A percentile compares a stretch with the other conserved stretches of the same genome.
Evolutionary conservation across 805 yeast species (phyloP).

Genomic region (Kodamaea fukazawae): DNA sequence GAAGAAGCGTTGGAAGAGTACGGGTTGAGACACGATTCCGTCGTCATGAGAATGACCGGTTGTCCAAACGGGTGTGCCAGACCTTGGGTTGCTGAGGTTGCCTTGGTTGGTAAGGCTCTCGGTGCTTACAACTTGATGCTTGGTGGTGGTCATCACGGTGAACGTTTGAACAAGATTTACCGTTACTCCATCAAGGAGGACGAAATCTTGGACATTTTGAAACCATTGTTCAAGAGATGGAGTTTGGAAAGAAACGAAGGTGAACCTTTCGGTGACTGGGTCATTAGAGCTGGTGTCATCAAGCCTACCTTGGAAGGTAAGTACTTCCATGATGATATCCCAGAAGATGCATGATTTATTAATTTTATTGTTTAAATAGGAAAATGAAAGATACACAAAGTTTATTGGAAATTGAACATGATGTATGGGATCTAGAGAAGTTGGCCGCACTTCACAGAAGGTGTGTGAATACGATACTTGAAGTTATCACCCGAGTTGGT

Average conservation of each 20-base stretch:
- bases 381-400: background rate
- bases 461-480: no score
- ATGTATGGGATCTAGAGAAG: background rate
- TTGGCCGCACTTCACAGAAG: background rate
- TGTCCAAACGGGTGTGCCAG: slow-evolving; percentile 99
- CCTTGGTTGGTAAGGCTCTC: slow-evolving; percentile 90
- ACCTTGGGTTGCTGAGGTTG: slow-evolving; percentile 97
- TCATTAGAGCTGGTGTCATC: slow-evolving; percentile 82
- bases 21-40: slow-evolving; percentile 90
- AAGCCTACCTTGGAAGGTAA: slow-evolving; percentile 88
- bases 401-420: background rate
- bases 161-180: slow-evolving; percentile 86
- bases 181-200: slow-evolving; percentile 87
- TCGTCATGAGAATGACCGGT: slow-evolving; percentile 98
- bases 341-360: slow-evolving; percentile 58
- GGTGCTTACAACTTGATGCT: slow-evolving; percentile 91
- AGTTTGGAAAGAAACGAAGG: slow-evolving; percentile 85
- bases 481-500: no score
- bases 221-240: slow-evolving; percentile 92
- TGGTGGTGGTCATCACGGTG: slow-evolving; percentile 95
- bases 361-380: slow-evolving; percentile 4
- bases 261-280: slow-evolving; percentile 94
- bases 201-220: slow-evolving; percentile 72
- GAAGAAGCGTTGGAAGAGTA: slow-evolving; percentile 87
- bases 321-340: slow-evolving; percentile 90